Evolutionary conservation across 768 basidiomycete species (phyloP).

Genomic region (Calocybe cyanea): DNA sequence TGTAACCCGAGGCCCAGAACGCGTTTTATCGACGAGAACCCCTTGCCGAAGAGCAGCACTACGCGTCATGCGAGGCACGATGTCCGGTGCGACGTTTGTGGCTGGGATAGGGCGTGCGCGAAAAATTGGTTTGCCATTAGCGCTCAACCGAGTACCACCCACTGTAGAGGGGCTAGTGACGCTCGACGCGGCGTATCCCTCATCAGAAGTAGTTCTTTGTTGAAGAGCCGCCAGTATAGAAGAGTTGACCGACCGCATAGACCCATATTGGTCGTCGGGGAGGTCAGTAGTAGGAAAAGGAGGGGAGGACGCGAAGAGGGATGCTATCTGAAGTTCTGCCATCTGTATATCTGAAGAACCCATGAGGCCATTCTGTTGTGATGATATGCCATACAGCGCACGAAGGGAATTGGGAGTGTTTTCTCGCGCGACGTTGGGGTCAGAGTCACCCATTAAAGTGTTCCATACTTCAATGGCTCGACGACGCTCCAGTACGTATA

Average conservation of each 20-base stretch:
- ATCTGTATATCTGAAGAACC: constrained; percentile 61
- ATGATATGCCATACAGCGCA: constrained; percentile 59
- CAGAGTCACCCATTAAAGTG: constrained; percentile 68
- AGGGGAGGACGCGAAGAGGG: constrained; percentile 80
- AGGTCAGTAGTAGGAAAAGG: constrained; percentile 71
- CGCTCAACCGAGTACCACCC: constrained; percentile 34
- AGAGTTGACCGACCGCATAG: constrained; percentile 43
- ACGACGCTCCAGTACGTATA: constrained; percentile 82
- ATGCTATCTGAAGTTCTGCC: constrained; percentile 77
- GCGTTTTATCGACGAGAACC: constrained; percentile 38
- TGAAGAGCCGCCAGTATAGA: constrained; percentile 41
- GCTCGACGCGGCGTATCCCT: constrained; percentile 43
- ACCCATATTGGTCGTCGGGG: constrained; percentile 37
- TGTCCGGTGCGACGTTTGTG: constrained; percentile 59
- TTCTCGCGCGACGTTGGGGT: constrained; percentile 52
- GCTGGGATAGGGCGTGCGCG: constrained; percentile 65
- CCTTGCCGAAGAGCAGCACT: constrained; percentile 75
- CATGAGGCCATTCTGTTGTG: constrained; percentile 63
- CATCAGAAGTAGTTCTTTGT: constrained; percentile 32
- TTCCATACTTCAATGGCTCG: constrained; percentile 79
- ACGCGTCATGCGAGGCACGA: constrained; percentile 72
- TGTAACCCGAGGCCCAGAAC: constrained; percentile 44
- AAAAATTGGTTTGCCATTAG: constrained; percentile 51
- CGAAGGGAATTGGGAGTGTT: constrained; percentile 65
- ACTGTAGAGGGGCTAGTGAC: constrained; percentile 39